Evolutionary conservation across 495 filamentous ascomycete species (phyloP), one percentile per base, ranked within the genome.

Genomic region (Opeltia flavorubescens): DNA sequence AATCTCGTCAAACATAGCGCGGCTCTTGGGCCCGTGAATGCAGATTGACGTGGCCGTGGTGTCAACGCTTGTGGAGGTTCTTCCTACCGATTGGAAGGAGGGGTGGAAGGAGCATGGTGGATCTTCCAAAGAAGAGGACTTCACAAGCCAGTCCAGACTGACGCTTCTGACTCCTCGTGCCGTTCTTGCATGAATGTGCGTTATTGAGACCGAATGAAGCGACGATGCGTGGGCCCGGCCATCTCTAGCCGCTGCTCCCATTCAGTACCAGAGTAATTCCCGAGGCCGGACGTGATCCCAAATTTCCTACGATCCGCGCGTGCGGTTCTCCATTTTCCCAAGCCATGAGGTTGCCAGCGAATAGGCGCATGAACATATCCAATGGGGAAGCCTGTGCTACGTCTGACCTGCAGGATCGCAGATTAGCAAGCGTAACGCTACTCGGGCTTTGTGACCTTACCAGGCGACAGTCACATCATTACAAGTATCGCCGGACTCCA

Each of bases 41-140:
- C 55, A 53, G 46, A 48, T 58, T 58, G 55, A 58, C 55, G 55
- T 58, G 55, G 51, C 45, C 45, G 45, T 28, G 45, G 33, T 33
- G 42, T 29, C 26, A 13, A 30, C 26, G 29, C 29, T 44, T 30
- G 42, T 30, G 26, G 15, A 26, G 24, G 18, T 28, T 5, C 24
- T 30, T 29, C n/a, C 13, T 44, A 26, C 42, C 29, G 29, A 44
- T 44, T 44, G 42, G 42, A 44, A 33, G 42, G 21, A 15, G n/a
- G 25, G 24, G 42, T 13, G 17, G 15, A 13, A 23, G 11, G 30
- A 33, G 9, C 15, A 26, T 21, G 21, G 38, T 41, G 38, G 20
- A 41, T 41, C 38, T 41, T 21, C 21, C 25, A 21, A 25, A 21
- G 9, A 21, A 21, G 6, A 25, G 13, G 6, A 41, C 20, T 34